Percentiles rank a stretch among this genome's conserved stretches.
These are phyloP conservation scores for Candida methanosorbosa DNA, from an alignment of 805 yeast genomes.

Conservation along the genomic window DNA sequence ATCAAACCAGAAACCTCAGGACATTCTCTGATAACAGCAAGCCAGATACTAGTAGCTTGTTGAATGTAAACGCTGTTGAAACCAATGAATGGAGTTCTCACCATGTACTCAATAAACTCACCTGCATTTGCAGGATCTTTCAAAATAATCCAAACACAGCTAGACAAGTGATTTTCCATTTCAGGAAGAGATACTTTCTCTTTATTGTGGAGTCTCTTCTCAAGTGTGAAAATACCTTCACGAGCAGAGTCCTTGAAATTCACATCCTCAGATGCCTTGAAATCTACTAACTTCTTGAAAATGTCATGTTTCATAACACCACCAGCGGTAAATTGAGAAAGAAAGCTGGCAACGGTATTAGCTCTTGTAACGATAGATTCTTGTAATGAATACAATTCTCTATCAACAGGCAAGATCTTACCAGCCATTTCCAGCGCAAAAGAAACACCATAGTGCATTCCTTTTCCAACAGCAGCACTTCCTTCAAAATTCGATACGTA, in stretches of 20 bases:
- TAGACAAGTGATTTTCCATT: constrained; percentile 34
- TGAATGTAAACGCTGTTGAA: constrained; percentile 55
- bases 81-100: constrained; percentile 59
- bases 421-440: constrained; percentile 91
- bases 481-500: constrained; percentile 44
- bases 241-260: constrained; percentile 6
- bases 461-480: constrained; percentile 8
- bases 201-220: background rate
- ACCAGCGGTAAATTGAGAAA: constrained; percentile 74
- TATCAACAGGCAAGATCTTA: constrained; percentile 52
- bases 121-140: constrained; percentile 32
- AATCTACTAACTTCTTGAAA: constrained; percentile 21
- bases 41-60: constrained; percentile 71
- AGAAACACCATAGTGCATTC: constrained; percentile 70
- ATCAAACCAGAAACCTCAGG: constrained; percentile 50
- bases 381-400: constrained; percentile 46
- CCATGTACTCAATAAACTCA: constrained; percentile 41
- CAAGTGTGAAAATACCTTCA: constrained; percentile 3
- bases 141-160: constrained; percentile 29
- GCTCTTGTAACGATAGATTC: constrained; percentile 24
- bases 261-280: constrained; percentile 16
- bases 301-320: constrained; percentile 29
- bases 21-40: constrained; percentile 62
- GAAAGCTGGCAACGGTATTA: constrained; percentile 61
- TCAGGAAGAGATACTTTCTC: constrained; percentile 20